Evolutionary conservation across 805 yeast genomes (phyloP), one percentile per base, ranked within the genome.

Genomic region (Starmerella riodocensis): DNA sequence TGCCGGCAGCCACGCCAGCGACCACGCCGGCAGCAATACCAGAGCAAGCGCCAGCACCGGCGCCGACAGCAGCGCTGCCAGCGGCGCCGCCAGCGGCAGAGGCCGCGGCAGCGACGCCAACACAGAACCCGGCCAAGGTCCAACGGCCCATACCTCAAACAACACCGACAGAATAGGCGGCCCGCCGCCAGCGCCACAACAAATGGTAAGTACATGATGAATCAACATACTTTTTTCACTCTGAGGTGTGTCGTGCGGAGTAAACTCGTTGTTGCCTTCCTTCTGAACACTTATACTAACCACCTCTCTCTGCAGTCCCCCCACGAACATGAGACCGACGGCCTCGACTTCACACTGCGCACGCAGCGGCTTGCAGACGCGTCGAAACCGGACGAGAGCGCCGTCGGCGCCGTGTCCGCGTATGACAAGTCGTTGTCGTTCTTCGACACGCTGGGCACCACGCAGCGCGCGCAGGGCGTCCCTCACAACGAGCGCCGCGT

Each of bases 391-490:
- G 8, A 54, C 52, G 34, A 33, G 21, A 24, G 21, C 3, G n/a
- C n/a, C n/a, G 40, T 46, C 8, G 33, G 43, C 6, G 34, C 39
- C 13, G 50, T 47, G 19, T 53, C 59, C 17, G 71, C 67, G 22
- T 91, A 91, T 64, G 72, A 85, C 63, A 84, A 77, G 58, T 70
- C 71, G 53, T 73, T 84, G 12, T 85, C 96, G 1, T 88, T 91
- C 59, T 88, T 88, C 54, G 97, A 91, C 60, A 73, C 71, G 45
- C 73, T 88, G 41, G 79, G 93, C 9, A 72, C 84, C 9, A 23
- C 20, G 13, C 7, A 27, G 34, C 6, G 24, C 29, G 17, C 19
- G 22, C 40, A 29, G 4, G 17, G 66, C 76, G 28, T 64, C 74
- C 72, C 70, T 75, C 53, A 78, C 93, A 80, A 77, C 49, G 93